Evolutionary conservation across 306 rosid genomes (phyloP).

Genomic region (Psophocarpus tetragonolobus): DNA sequence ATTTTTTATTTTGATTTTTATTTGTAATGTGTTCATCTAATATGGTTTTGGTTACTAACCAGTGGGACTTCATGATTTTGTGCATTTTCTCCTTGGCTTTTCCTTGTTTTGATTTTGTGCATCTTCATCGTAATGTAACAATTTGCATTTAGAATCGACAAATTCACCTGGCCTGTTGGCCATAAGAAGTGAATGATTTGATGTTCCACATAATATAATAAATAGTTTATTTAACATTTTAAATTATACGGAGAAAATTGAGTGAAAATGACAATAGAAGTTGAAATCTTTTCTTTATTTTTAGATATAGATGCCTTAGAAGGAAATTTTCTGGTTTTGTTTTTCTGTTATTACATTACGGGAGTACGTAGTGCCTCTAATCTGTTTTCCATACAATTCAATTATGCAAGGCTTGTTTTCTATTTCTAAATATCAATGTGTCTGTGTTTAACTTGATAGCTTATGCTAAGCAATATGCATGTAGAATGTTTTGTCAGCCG

Average conservation of each 20-base stretch:
- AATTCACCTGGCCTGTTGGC: not conserved
- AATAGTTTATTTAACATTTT: not conserved
- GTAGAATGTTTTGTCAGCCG: slow-evolving; percentile 24
- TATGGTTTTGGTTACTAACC: slow-evolving; percentile 2
- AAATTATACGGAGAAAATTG: not conserved
- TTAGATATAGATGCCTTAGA: not conserved
- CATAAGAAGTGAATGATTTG: not conserved
- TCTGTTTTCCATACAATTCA: slow-evolving; percentile 6
- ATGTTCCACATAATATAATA: not conserved
- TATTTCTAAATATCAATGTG: slow-evolving; percentile 22
- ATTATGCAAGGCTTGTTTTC: not conserved
- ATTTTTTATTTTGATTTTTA: not conserved
- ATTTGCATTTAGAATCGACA: not conserved
- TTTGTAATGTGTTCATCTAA: not conserved
- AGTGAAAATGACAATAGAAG: not conserved
- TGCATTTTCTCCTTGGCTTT: not conserved
- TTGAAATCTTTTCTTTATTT: not conserved
- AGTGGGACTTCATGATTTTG: not conserved
- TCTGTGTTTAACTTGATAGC: slow-evolving; percentile 24
- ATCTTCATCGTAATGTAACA: not conserved
- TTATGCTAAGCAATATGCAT: slow-evolving; percentile 20
- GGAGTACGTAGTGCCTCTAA: not conserved
- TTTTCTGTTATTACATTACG: slow-evolving; percentile 14
- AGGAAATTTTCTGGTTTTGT: slow-evolving; percentile 14
- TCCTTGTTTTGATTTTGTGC: not conserved